Evolutionary conservation across 1,284 basidiomycete species (phyloP), one percentile per base, ranked within the genome.

Genomic region (Puccinia triticina): DNA sequence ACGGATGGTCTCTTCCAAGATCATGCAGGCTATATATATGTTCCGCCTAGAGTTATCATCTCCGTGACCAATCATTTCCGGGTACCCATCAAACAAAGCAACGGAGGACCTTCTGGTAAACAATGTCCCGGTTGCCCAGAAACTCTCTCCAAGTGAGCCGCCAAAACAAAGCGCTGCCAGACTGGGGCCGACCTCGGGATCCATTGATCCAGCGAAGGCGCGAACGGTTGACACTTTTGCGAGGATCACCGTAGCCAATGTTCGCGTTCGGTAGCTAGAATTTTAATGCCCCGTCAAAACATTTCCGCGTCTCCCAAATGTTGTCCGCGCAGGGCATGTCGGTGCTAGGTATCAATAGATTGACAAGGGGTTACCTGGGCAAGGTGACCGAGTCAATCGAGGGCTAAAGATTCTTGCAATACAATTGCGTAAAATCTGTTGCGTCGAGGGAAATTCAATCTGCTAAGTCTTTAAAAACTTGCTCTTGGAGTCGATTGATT

Each of bases 71-170:
- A 55, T 32, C 29, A 32, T 59, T 59, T 3, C 23, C 26, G n/a
- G 23, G 57, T 46, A 46, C 8, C 23, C 26, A 29, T 59, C 57
- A 59, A 59, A 59, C 57, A 29, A 59, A 26, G 57, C 57, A 16
- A 59, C 57, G 57, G 57, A 59, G n/a, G 57, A 16, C 7, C 57
- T 29, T 10, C 21, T 23, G 57, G 10, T 10, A 21, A 21, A 55
- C 18, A 55, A 16, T 8, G 4, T 59, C 26, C 57, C 57, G 57
- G 57, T 59, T 59, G 14, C 26, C 21, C n/a, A 16, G 57, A 3
- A 59, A 59, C 14, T 14, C 21, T 29, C 57, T 59, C 57, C 57
- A 59, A 59, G n/a, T 59, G 57, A 59, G 57, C 57, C 57, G 57
- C 21, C 57, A 29, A 29, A 29, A 59, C 57, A 59, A 59, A 29